Evolutionary conservation across 208 protist genomes (phyloP).

Genomic region (Leishmania gerbilli): DNA sequence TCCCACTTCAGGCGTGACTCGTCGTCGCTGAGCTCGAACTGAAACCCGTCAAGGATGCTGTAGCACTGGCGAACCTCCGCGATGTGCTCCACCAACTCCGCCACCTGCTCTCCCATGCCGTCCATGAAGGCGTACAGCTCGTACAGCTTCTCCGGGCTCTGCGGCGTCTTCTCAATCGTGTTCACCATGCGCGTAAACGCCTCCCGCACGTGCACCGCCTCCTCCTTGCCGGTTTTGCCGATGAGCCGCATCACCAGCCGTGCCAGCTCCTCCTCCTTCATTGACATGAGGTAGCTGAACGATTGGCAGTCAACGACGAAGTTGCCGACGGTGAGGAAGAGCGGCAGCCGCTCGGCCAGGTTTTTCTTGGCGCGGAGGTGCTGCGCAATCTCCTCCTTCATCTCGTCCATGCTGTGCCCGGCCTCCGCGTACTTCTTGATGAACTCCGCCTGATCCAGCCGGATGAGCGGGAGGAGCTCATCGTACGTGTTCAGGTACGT

Average conservation of each 20-base stretch:
- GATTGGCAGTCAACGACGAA: slow-evolving; percentile 95
- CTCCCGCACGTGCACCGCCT: slow-evolving; percentile 69
- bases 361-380: slow-evolving; percentile 90
- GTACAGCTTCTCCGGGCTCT: slow-evolving; percentile 91
- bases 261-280: slow-evolving; percentile 94
- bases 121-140: slow-evolving; percentile 90
- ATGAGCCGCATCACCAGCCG: slow-evolving; percentile 93
- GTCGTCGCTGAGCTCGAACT: slow-evolving; percentile 92
- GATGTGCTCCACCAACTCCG: slow-evolving; percentile 78
- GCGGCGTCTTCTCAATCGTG: slow-evolving; percentile 80
- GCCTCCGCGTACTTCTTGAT: slow-evolving; percentile 82
- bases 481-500: slow-evolving; percentile 91
- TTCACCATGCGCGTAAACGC: slow-evolving; percentile 90
- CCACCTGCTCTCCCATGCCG: slow-evolving; percentile 78
- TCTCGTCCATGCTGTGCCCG: slow-evolving; percentile 88
- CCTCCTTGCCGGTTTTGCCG: slow-evolving; percentile 76
- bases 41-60: slow-evolving; percentile 93
- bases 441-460: slow-evolving; percentile 87
- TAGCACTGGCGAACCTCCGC: slow-evolving; percentile 93
- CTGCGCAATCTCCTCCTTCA: slow-evolving; percentile 91
- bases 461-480: slow-evolving; percentile 89
- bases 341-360: slow-evolving; percentile 90
- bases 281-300: slow-evolving; percentile 92
- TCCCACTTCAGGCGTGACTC: slow-evolving; percentile 95
- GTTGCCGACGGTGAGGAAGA: slow-evolving; percentile 93